Base-by-base conservation (phyloP, 1,284 basidiomycete genomes). In the Termitomyces sp. region DNA sequence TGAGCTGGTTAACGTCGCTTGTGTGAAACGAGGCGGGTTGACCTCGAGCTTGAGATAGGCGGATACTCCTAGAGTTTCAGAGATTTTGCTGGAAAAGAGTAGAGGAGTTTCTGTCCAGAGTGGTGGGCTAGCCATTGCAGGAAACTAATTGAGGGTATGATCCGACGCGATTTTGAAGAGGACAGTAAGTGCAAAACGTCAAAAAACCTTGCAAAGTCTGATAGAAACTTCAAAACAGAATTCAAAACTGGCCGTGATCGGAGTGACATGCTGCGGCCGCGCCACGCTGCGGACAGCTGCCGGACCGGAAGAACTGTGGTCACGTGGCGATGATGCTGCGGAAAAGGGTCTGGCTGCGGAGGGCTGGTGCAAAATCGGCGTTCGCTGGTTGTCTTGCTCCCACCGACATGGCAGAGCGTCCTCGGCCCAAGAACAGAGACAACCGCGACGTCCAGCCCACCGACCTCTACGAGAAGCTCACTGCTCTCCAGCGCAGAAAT, bases 381-480 rank as follows among this genome's bases (percentile, higher is more conserved):
- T 31, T 34, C 30, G 43, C 41, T 39, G 42, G 42, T 13, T 28
- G 45, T 51, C 44, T 42, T 53, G 48, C 30, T 43, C 50, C 45
- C 43, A 28, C 36, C 46, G 57, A 34, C 40, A 57, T 60, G 57
- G 55, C 53, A 44, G 58, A 62, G 38, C 48, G 54, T 47, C 50
- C 51, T 21, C 43, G 40, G 48, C 34, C 54, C 5, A 60, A 54
- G 52, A 42, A 33, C n/a, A 62, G 50, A 47, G 57, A 56, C 26
- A 28, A 43, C 9, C 55, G 52, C 54, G 69, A 70, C 38, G 68
- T 75, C 5, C 74, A 80, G 48, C 76, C 81, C 2, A 84, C 84
- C 0, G 85, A 90, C 69, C 67, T 91, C 40, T 85, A 83, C 55
- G 81, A 88, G 65, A 79, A 76, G 58, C 73, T 90, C 39, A 76